These are phyloP conservation scores for Sphaerosporella brunnea DNA, from an alignment of 495 filamentous ascomycete species.

Conservation along the genomic window DNA sequence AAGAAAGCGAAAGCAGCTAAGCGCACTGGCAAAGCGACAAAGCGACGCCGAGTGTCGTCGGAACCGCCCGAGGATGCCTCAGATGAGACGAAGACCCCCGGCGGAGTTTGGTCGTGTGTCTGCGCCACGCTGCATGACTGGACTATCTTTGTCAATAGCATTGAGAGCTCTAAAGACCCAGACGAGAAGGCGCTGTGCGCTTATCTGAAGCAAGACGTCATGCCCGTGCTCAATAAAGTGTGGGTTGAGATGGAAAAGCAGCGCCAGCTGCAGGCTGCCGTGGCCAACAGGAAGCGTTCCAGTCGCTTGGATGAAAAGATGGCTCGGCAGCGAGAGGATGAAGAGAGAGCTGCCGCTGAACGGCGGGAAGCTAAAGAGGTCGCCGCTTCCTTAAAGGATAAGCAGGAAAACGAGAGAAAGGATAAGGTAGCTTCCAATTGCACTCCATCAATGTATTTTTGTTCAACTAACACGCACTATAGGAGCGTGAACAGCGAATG, in stretches of 20 bases:
- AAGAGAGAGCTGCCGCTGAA: constrained; percentile 48
- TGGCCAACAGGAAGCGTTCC: constrained; percentile 86
- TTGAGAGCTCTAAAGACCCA: constrained; percentile 54
- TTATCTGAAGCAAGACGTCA: constrained; percentile 50
- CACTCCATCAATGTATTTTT: constrained; percentile 43
- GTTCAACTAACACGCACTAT: constrained; percentile 31
- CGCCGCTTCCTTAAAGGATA: constrained; percentile 5
- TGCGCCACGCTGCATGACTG: constrained; percentile 66
- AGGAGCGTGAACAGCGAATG: constrained; percentile 63
- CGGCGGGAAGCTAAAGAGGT: constrained; percentile 47
- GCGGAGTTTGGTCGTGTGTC: constrained; percentile 78
- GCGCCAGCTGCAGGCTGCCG: constrained; percentile 15
- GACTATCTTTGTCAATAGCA: constrained; percentile 46
- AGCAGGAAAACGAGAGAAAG: constrained; percentile 45
- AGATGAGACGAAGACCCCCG: constrained; percentile 30
- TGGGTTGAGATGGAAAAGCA: constrained; percentile 55
- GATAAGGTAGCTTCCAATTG: constrained; percentile 2
- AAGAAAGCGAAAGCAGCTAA: constrained; percentile 50
- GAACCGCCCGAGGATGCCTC: constrained; percentile 41
- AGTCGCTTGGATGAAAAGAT: constrained; percentile 66
- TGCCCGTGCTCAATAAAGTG: constrained; percentile 75
- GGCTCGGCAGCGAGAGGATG: constrained; percentile 58
- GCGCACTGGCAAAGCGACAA: constrained; percentile 60
- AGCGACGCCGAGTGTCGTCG: constrained; percentile 48
- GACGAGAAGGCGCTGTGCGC: constrained; percentile 64